Evolutionary conservation across 345 rosid genomes (phyloP), one percentile per base, ranked within the genome.

Genomic region (Populus tremula): DNA sequence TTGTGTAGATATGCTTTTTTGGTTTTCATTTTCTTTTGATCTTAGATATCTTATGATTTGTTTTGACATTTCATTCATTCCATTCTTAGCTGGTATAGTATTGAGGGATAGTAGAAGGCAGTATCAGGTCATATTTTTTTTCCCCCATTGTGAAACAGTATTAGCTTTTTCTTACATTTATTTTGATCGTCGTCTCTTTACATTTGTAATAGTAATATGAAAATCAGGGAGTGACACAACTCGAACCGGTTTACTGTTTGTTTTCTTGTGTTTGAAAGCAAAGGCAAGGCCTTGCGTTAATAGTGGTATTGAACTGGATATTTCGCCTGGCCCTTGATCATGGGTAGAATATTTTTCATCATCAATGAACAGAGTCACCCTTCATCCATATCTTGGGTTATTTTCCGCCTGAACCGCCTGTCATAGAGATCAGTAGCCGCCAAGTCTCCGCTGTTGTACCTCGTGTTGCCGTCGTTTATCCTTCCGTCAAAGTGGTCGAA

Each of bases 11-110:
- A 31, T 59, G 7, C 20, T 63, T 27, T 13, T 78, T 71, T 76
- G 16, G 25, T 71, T 81, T 16, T 66, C 69, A 69, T 56, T 25
- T 38, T 36, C 20, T 25, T 33, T 20, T 49, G n/a, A 38, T 71
- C 8, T 12, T 63, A 31, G 7, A 1, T 63, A 63, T 4, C 17
- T 6, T 20, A 68, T 68, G 14, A 35, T 68, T 41, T 25, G 25
- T n/a, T 43, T 69, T 39, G 6, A 27, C 72, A 69, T 62, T 76
- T 64, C 76, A 77, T 67, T 88, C 84, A 84, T 89, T 92, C 83
- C 56, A 84, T 85, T 79, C 62, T 14, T 71, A 21, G 59, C 31
- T 68, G 23, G 31, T 61, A 70, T 31, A 54, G 69, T 54, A 13
- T 2, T 23, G 53, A 38, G 66, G 50, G 29, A 35, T 65, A 72